These are phyloP conservation scores for Trichoderma atroviride DNA, from an alignment of 2,329 filamentous ascomycete species.

Conservation along the genomic window DNA sequence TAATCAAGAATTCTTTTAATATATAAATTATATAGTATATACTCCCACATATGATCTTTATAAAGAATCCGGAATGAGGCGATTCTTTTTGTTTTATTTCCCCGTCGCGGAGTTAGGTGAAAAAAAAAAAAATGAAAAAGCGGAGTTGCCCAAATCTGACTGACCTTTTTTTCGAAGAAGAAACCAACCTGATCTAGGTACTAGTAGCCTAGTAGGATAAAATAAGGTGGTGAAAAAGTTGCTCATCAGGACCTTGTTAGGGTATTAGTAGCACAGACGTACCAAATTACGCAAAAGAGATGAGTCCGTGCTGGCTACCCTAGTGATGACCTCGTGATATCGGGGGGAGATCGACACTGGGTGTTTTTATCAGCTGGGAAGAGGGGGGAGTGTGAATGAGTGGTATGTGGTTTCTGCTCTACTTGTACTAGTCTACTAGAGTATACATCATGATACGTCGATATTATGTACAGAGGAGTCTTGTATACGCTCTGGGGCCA, in stretches of 20 bases:
- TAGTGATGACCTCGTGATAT: not conserved
- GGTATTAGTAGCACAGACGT: not conserved
- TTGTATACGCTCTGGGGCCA: not conserved
- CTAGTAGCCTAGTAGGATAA: not conserved
- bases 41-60: too few relatives aligned
- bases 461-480: not conserved
- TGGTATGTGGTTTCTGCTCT: conserved; percentile 4
- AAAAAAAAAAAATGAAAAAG: not conserved
- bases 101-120: not conserved
- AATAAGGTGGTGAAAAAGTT: not conserved
- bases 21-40: too few relatives aligned
- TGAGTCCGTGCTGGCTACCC: not conserved
- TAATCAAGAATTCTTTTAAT: too few relatives aligned
- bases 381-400: not conserved
- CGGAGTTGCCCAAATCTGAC: conserved; percentile 10
- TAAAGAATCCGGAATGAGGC: conserved; percentile 2
- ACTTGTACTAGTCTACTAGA: not conserved
- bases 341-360: conserved; percentile 12
- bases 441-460: not conserved
- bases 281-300: not conserved
- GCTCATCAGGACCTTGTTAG: not conserved
- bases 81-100: not conserved
- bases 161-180: too few relatives aligned
- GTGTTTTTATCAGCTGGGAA: not conserved
- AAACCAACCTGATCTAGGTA: not conserved